These are phyloP conservation scores for Colletotrichum graminicola DNA, from an alignment of 2,329 filamentous ascomycete genomes.

Conservation along the genomic window DNA sequence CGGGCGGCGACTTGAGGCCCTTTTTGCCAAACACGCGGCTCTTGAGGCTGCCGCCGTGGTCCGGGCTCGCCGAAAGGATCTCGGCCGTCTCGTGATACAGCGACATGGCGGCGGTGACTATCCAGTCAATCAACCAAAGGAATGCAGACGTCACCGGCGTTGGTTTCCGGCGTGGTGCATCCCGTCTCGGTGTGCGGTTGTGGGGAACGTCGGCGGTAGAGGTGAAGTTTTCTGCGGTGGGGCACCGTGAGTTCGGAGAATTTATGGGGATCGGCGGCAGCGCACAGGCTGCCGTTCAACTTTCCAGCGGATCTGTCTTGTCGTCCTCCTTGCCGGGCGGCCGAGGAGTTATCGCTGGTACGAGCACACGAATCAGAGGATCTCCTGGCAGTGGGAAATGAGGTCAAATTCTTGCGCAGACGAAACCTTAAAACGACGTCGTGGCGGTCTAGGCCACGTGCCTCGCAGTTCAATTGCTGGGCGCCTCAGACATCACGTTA, in stretches of 20 bases:
- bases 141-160: not conserved
- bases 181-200: constrained; percentile 20
- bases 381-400: not conserved
- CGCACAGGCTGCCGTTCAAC: not conserved
- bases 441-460: no score
- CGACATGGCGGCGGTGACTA: constrained; percentile 72
- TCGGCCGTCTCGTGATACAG: constrained; percentile 93
- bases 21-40: constrained; percentile 84
- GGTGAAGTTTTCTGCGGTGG: constrained; percentile 31
- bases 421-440: constrained; percentile 27
- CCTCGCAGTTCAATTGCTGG: not conserved
- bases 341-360: not conserved
- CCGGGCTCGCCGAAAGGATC: constrained; percentile 73
- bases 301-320: not conserved
- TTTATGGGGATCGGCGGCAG: constrained; percentile 19
- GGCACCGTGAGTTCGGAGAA: constrained; percentile 27
- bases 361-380: not conserved
- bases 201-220: constrained; percentile 16
- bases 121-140: not conserved
- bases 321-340: not conserved
- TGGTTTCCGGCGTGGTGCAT: constrained; percentile 5
- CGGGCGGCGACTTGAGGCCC: constrained; percentile 79
- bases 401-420: constrained; percentile 4
- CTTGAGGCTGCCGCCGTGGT: constrained; percentile 86
- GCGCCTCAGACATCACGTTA: no score